These are phyloP conservation scores for Apiospora phragmitis DNA, from an alignment of 2,329 filamentous ascomycete species.

Conservation along the genomic window DNA sequence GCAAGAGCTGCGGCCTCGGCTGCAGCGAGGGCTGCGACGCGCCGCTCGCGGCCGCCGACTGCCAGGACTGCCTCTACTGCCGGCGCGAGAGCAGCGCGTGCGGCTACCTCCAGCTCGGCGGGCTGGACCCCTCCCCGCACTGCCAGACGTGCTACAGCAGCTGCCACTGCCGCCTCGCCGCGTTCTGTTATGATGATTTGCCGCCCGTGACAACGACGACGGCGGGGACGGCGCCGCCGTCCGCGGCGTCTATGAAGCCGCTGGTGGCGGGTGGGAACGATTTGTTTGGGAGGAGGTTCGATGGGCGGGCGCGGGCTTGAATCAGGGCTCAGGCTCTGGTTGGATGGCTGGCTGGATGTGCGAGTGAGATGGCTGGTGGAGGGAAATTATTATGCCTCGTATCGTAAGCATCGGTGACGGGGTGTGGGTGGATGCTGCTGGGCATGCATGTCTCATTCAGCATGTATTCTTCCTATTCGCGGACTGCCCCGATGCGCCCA, in stretches of 20 bases:
- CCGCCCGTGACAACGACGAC: background rate
- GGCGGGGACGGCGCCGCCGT: background rate
- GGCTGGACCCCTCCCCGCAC: background rate
- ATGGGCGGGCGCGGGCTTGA: background rate
- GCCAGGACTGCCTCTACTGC: constrained; percentile 25
- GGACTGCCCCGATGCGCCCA: background rate
- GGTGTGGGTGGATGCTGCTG: background rate
- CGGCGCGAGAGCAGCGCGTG: constrained; percentile 27
- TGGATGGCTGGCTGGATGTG: background rate
- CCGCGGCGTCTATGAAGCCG: background rate
- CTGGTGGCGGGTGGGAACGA: background rate
- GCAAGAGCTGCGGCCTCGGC: constrained; percentile 22
- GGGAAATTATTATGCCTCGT: background rate
- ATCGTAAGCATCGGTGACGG: background rate
- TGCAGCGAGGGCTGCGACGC: constrained; percentile 24
- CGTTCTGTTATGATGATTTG: background rate
- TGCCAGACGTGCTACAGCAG: constrained; percentile 2
- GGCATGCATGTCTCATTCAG: background rate
- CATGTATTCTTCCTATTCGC: background rate
- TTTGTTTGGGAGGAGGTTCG: background rate
- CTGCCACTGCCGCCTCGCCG: background rate
- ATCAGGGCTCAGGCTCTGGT: too few species aligned
- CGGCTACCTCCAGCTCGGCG: constrained; percentile 16
- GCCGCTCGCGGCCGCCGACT: constrained; percentile 17
- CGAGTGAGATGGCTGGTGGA: background rate